phyloP scores from a whole-genome alignment of 768 basidiomycete species.

The Podaxis sp. region DNA sequence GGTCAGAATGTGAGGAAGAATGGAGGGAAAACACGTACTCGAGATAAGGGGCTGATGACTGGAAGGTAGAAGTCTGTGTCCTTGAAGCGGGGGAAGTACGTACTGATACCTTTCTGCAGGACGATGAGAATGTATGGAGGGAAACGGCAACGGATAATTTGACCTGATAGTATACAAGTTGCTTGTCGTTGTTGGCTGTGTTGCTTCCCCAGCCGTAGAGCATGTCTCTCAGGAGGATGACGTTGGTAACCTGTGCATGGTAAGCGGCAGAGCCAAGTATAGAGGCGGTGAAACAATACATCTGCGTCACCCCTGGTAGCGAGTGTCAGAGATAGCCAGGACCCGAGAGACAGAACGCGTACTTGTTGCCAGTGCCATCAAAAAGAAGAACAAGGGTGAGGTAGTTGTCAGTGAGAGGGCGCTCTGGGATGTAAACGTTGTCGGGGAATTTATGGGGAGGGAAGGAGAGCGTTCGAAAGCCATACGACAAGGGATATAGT shows the following conservation, averaged over 20 bases:
- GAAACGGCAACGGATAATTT: background rate
- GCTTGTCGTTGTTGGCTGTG: conserved; percentile 11
- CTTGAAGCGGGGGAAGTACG: conserved; percentile 16
- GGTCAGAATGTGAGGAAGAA: background rate
- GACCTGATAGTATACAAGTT: conserved; percentile 19
- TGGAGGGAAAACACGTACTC: conserved; percentile 4
- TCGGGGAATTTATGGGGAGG: background rate
- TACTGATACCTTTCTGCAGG: conserved; percentile 19
- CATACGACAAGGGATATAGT: background rate
- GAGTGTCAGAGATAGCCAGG: background rate
- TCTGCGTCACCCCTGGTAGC: conserved; percentile 8
- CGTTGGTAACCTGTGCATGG: conserved; percentile 17
- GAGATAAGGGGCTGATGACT: conserved; percentile 6
- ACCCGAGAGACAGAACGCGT: background rate
- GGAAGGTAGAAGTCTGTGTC: conserved; percentile 16
- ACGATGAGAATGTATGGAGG: background rate
- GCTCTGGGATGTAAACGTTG: background rate
- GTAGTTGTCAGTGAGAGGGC: background rate
- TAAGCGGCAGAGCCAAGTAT: background rate
- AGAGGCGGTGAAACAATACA: background rate
- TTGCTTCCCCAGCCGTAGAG: conserved; percentile 5
- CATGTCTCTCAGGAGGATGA: conserved; percentile 19
- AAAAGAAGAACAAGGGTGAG: conserved; percentile 18
- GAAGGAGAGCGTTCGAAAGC: background rate
- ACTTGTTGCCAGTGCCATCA: conserved; percentile 21